Conservation (phyloP, 768 basidiomycete species). For the Suillus alpinus region DNA sequence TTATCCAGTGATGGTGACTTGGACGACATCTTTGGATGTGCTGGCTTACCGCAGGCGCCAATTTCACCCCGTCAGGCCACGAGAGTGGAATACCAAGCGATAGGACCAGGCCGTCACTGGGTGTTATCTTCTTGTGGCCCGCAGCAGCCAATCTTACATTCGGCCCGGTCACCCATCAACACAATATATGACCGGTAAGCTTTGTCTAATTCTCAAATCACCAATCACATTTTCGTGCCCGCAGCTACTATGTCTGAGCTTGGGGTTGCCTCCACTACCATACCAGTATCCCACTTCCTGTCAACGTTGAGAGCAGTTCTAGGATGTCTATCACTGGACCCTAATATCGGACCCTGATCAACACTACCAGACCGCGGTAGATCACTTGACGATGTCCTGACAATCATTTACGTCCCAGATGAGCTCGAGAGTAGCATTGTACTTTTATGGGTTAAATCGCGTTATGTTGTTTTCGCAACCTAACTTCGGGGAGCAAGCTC, state of each 20-base stretch:
- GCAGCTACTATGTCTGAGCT: neutral
- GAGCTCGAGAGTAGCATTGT: neutral
- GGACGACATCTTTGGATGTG: neutral
- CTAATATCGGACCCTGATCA: neutral
- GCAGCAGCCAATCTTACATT: no score
- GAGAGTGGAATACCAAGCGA: neutral
- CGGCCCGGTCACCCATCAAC: no score
- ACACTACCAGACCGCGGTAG: neutral
- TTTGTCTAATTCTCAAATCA: neutral
- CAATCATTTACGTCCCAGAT: neutral
- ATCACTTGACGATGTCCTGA: neutral
- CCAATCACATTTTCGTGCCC: neutral
- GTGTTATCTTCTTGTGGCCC: no score
- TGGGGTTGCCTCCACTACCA: neutral
- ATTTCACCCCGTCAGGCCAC: neutral
- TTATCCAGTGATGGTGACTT: neutral
- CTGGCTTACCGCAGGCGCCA: neutral
- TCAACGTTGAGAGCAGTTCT: neutral
- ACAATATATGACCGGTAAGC: neutral
- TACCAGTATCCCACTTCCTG: neutral
- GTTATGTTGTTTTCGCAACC: neutral
- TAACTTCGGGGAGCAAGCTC: neutral
- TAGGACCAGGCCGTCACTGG: neutral
- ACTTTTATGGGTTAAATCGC: neutral
- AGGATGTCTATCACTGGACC: neutral